A percentile compares a stretch with the other conserved stretches of the same genome.
These are phyloP conservation scores for Lentinula boryana DNA, from an alignment of 768 basidiomycete species.

Conservation along the genomic window DNA sequence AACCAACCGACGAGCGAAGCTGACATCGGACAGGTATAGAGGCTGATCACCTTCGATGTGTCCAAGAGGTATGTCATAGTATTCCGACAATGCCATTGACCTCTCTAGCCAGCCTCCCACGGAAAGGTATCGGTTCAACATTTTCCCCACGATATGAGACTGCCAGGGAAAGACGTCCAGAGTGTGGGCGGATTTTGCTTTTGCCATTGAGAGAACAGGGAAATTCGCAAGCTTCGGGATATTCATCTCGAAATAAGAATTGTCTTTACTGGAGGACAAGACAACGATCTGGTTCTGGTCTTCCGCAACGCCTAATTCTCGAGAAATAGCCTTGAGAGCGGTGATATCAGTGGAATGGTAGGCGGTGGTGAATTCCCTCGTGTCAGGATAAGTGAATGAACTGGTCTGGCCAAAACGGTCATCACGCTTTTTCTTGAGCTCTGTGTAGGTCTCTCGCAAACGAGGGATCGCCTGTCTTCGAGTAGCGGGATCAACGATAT, in stretches of 20 bases:
- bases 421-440: constrained; percentile 49
- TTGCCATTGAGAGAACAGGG: constrained; percentile 85
- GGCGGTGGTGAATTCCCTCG: constrained; percentile 54
- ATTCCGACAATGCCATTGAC: constrained; percentile 73
- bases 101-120: constrained; percentile 78
- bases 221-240: constrained; percentile 73
- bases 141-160: constrained; percentile 69
- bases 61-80: constrained; percentile 90
- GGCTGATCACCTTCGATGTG: constrained; percentile 90
- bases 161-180: constrained; percentile 90
- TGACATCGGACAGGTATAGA: constrained; percentile 82
- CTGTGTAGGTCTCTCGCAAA: constrained; percentile 68
- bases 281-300: constrained; percentile 70
- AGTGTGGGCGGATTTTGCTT: constrained; percentile 64
- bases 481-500: constrained; percentile 88
- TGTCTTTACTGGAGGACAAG: constrained; percentile 82
- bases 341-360: constrained; percentile 77
- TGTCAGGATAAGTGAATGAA: constrained; percentile 60
- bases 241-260: constrained; percentile 71
- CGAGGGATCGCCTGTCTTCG: constrained; percentile 76
- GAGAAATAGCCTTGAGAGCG: constrained; percentile 82
- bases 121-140: constrained; percentile 78
- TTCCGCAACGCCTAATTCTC: constrained; percentile 76
- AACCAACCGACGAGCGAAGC: constrained; percentile 80
- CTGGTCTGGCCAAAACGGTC: constrained; percentile 30